Conservation (phyloP, 2,329 filamentous ascomycete species). For the Hymenoscyphus albidus region DNA sequence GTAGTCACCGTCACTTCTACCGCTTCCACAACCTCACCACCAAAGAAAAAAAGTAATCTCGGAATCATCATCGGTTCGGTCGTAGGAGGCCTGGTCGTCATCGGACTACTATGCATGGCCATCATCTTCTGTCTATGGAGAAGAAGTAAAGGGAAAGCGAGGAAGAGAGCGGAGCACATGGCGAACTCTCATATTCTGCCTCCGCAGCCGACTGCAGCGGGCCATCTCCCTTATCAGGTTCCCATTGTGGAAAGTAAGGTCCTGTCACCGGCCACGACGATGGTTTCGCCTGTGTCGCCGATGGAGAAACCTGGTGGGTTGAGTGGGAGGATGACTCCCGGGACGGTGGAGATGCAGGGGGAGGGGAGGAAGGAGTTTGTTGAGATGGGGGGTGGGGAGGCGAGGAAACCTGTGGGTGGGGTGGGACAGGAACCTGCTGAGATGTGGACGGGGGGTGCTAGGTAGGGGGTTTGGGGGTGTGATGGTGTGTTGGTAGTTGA, state of each 20-base stretch:
- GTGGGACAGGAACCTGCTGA: neutral
- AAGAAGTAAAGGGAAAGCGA: neutral
- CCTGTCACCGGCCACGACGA: neutral
- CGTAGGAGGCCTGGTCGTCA: neutral
- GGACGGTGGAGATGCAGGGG: conserved; percentile 1
- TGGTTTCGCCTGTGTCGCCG: neutral
- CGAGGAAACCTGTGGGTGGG: neutral
- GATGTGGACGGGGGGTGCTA: neutral
- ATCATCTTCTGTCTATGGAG: conserved; percentile 5
- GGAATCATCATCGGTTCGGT: conserved; percentile 1
- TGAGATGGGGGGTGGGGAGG: neutral
- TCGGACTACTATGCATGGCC: neutral
- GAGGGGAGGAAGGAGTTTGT: conserved; percentile 1
- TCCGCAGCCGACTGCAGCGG: neutral
- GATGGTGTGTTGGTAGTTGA: neutral
- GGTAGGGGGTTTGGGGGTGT: neutral
- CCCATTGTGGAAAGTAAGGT: neutral
- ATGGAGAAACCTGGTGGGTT: neutral
- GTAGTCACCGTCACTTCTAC: neutral
- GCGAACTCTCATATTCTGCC: neutral
- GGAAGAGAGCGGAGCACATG: too few species aligned
- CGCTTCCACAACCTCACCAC: too few species aligned
- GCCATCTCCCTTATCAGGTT: neutral
- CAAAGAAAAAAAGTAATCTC: neutral
- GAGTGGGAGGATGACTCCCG: neutral